Conservation (phyloP, 768 basidiomycete species). For the Termitomyces sp. region DNA sequence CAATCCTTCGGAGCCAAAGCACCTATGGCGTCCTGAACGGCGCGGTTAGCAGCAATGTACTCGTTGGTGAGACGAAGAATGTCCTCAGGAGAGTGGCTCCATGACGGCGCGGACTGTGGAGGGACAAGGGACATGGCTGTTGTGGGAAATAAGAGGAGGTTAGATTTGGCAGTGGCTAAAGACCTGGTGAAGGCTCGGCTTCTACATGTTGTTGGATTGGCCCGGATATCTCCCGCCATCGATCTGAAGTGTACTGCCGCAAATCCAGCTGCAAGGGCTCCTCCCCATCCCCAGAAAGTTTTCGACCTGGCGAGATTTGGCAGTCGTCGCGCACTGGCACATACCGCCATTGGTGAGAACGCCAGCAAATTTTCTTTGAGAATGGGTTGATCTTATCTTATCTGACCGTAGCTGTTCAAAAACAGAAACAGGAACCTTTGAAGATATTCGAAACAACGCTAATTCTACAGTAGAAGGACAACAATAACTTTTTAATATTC, state of each 20-base stretch:
- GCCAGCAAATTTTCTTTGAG: constrained; percentile 7
- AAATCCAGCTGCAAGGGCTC: constrained; percentile 34
- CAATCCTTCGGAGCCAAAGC: constrained; percentile 51
- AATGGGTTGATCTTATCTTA: constrained; percentile 26
- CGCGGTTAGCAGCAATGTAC: constrained; percentile 51
- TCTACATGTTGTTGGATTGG: constrained; percentile 19
- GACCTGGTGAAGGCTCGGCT: constrained; percentile 18
- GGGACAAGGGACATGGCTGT: constrained; percentile 44
- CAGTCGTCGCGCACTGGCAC: constrained; percentile 20
- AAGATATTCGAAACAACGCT: background rate
- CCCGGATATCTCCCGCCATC: constrained; percentile 37
- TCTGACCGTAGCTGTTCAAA: background rate
- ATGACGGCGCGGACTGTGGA: constrained; percentile 60
- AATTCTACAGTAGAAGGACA: background rate
- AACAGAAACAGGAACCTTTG: background rate
- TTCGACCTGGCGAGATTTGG: constrained; percentile 19
- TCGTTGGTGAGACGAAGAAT: constrained; percentile 53
- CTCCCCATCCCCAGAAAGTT: constrained; percentile 29
- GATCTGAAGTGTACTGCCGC: constrained; percentile 34
- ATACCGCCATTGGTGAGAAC: constrained; percentile 23
- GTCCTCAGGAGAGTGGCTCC: constrained; percentile 63
- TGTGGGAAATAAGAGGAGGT: constrained; percentile 24
- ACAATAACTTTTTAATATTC: background rate
- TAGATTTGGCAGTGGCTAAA: constrained; percentile 23
- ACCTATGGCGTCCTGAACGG: constrained; percentile 53